These are phyloP conservation scores for Nasturtium officinale DNA, from an alignment of 345 rosid species.

Conservation along the genomic window DNA sequence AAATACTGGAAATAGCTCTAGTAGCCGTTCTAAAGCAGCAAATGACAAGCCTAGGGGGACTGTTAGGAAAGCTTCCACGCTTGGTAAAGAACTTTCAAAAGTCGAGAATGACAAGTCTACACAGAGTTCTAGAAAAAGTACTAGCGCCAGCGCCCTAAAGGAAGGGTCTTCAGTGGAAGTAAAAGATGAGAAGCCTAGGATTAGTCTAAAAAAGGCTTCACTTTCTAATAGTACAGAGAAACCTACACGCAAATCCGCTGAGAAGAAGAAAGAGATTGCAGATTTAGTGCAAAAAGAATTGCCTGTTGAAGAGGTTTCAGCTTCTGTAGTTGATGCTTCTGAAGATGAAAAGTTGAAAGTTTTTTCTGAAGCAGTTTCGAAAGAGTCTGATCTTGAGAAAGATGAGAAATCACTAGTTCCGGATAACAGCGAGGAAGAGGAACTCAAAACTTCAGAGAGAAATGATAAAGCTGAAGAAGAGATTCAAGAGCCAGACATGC, in stretches of 20 bases:
- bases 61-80: conserved; percentile 54
- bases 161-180: conserved; percentile 51
- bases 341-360: conserved; percentile 44
- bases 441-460: conserved; percentile 43
- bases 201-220: conserved; percentile 47
- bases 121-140: conserved; percentile 51
- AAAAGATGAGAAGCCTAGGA: conserved; percentile 52
- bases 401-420: conserved; percentile 27
- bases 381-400: conserved; percentile 37
- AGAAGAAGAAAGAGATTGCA: conserved; percentile 41
- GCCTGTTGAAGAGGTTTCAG: conserved; percentile 37
- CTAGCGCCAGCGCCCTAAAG: conserved; percentile 45
- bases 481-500: conserved; percentile 41
- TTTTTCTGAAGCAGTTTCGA: conserved; percentile 28
- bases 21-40: conserved; percentile 44
- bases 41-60: conserved; percentile 53
- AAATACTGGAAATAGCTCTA: conserved; percentile 47
- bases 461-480: conserved; percentile 48
- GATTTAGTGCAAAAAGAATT: conserved; percentile 36
- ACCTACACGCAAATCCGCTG: conserved; percentile 43
- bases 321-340: conserved; percentile 32
- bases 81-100: conserved; percentile 52
- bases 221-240: conserved; percentile 45
- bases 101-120: conserved; percentile 57
- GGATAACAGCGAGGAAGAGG: conserved; percentile 40